Evolutionary conservation across 331 rosid genomes (phyloP).

Genomic region (Spiraea crenata): DNA sequence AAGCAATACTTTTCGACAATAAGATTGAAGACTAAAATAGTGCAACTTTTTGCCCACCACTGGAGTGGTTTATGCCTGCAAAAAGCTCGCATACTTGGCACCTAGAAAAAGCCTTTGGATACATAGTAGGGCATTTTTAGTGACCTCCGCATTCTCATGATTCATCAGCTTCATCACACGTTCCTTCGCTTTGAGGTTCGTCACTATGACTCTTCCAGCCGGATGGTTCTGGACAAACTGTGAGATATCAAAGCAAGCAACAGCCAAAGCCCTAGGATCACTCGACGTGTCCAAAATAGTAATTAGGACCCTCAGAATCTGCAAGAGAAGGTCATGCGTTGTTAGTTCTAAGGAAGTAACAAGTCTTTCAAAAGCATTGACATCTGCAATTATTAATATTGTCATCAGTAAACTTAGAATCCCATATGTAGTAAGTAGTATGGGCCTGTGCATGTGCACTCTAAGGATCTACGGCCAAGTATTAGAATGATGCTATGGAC

Average conservation of each 20-base stretch:
- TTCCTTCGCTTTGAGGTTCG: constrained; percentile 94
- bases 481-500: not conserved
- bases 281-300: constrained; percentile 81
- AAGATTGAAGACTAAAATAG: not conserved
- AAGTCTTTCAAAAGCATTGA: not conserved
- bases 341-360: constrained; percentile 5
- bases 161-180: constrained; percentile 93
- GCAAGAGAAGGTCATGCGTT: constrained; percentile 33
- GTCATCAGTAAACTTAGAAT: not conserved
- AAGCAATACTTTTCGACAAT: not conserved
- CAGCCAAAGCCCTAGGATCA: constrained; percentile 86
- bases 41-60: not conserved
- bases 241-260: constrained; percentile 90
- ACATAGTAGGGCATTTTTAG: constrained; percentile 93
- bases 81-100: constrained; percentile 92
- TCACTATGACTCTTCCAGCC: constrained; percentile 81
- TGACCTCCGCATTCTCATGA: constrained; percentile 90
- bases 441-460: not conserved
- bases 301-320: constrained; percentile 86
- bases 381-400: too few relatives aligned
- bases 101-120: constrained; percentile 97
- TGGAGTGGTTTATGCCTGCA: constrained; percentile 61
- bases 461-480: not conserved
- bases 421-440: not conserved
- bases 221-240: constrained; percentile 87